These are phyloP conservation scores for Coemansia sp. DNA, from an alignment of 192 early-diverging fungal genomes.

Conservation along the genomic window DNA sequence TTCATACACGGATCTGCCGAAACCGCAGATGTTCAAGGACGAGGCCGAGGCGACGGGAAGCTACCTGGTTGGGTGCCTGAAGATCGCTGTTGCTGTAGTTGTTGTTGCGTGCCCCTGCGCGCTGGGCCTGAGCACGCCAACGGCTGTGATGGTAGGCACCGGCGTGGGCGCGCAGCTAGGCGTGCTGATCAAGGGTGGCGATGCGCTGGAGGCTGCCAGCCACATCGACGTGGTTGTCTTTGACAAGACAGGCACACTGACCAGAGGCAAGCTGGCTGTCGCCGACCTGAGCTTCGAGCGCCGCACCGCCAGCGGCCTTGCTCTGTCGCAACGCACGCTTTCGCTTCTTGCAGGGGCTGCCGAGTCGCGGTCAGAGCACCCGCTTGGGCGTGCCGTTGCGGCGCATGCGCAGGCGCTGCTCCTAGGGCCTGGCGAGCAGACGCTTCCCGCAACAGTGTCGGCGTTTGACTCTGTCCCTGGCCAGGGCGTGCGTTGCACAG, in stretches of 20 bases:
- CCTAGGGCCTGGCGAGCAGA: slow-evolving; percentile 13
- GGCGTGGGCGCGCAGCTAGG: slow-evolving; percentile 94
- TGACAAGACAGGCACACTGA: slow-evolving; percentile 98
- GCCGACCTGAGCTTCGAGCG: slow-evolving; percentile 50
- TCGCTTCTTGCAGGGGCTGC: slow-evolving; percentile 73
- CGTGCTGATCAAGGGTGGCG: slow-evolving; percentile 96
- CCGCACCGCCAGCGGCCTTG: slow-evolving; percentile 8
- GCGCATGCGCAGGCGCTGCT: slow-evolving; percentile 60
- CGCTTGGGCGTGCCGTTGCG: slow-evolving; percentile 79
- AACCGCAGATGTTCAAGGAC: slow-evolving; percentile 52
- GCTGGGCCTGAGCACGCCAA: slow-evolving; percentile 93
- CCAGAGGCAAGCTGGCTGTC: slow-evolving; percentile 72
- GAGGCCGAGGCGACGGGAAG: slow-evolving; percentile 58
- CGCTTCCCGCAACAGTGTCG: slow-evolving; percentile 49
- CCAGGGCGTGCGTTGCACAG: slow-evolving; percentile 66
- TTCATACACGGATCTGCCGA: slow-evolving; percentile 48
- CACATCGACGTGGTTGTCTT: slow-evolving; percentile 86
- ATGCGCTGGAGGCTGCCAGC: slow-evolving; percentile 79
- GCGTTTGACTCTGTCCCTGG: slow-evolving; percentile 74
- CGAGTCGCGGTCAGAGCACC: slow-evolving; percentile 87
- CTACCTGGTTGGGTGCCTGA: slow-evolving; percentile 80
- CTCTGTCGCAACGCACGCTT: slow-evolving; percentile 57
- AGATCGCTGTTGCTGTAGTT: slow-evolving; percentile 91
- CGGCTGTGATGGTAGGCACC: slow-evolving; percentile 98
- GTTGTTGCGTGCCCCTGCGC: slow-evolving; percentile 98